Percentiles rank a stretch among this genome's conserved stretches.
phyloP scores from a whole-genome alignment of 2,329 filamentous ascomycete species.

The Anisogramma anomala region DNA sequence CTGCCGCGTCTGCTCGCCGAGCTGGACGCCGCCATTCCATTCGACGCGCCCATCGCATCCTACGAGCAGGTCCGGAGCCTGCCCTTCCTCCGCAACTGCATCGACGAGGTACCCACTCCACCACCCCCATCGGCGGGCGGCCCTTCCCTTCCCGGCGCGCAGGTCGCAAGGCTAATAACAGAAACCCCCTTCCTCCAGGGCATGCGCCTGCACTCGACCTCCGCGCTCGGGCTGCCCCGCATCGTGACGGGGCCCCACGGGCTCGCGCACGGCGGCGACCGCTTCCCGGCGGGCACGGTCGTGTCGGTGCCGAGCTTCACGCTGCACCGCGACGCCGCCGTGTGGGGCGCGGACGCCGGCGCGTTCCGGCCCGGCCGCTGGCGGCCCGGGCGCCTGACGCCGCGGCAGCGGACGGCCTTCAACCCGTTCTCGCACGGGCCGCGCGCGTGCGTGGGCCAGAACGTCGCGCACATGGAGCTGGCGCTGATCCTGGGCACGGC shows the following conservation, averaged over 20 bases:
- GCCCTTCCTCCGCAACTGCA: constrained; percentile 61
- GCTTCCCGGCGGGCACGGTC: constrained; percentile 62
- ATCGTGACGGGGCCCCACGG: constrained; percentile 47
- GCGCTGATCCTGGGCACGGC: constrained; percentile 63
- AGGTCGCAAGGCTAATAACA: no score
- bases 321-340: constrained; percentile 55
- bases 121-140: no score
- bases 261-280: constrained; percentile 50
- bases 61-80: constrained; percentile 64
- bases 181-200: no score
- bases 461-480: constrained; percentile 82
- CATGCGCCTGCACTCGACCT: constrained; percentile 75
- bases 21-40: constrained; percentile 58
- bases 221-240: constrained; percentile 71
- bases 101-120: constrained; percentile 34
- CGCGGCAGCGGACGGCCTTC: constrained; percentile 60
- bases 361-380: constrained; percentile 67
- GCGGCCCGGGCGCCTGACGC: constrained; percentile 38
- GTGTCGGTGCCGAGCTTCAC: constrained; percentile 73
- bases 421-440: constrained; percentile 65
- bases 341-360: constrained; percentile 26
- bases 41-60: constrained; percentile 49
- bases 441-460: constrained; percentile 60
- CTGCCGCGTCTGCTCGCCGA: constrained; percentile 58
- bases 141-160: no score